These are phyloP conservation scores for Mortierella sp. DNA, from an alignment of 371 early-diverging fungal genomes.

Conservation along the genomic window DNA sequence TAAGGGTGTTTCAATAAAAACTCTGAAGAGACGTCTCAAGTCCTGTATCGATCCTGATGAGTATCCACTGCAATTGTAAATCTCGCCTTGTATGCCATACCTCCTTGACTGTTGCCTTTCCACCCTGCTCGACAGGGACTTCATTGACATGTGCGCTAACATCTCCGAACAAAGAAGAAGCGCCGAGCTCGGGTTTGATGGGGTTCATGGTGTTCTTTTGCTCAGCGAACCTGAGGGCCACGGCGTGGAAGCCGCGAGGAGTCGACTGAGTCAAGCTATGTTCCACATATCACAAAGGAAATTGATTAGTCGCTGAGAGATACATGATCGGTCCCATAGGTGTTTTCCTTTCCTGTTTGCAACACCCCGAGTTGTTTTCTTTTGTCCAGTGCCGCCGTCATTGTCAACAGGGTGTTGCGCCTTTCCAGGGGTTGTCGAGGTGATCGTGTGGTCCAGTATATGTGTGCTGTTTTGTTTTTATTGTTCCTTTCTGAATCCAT, in stretches of 20 bases:
- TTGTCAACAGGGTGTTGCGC: no score
- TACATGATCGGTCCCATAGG: neutral
- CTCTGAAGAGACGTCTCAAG: neutral
- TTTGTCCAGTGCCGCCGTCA: no score
- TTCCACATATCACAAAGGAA: neutral
- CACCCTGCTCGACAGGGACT: constrained; percentile 56
- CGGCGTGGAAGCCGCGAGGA: constrained; percentile 49
- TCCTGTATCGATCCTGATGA: neutral
- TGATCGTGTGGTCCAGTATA: no score
- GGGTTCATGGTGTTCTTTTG: constrained; percentile 43
- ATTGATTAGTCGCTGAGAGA: neutral
- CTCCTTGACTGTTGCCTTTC: constrained; percentile 62
- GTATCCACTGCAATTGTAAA: neutral
- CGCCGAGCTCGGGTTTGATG: constrained; percentile 65
- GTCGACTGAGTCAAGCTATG: constrained; percentile 33
- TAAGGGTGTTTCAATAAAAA: no score
- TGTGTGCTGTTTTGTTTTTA: no score
- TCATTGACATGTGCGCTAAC: constrained; percentile 61
- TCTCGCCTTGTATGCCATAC: constrained; percentile 36
- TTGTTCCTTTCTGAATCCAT: neutral
- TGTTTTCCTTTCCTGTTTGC: no score
- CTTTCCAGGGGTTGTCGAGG: no score
- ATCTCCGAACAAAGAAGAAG: constrained; percentile 71
- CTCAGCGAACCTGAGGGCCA: constrained; percentile 39
- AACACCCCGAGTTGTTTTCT: no score